Conservation (phyloP, 2,329 filamentous ascomycete genomes). For the Curvularia verruculosa region DNA sequence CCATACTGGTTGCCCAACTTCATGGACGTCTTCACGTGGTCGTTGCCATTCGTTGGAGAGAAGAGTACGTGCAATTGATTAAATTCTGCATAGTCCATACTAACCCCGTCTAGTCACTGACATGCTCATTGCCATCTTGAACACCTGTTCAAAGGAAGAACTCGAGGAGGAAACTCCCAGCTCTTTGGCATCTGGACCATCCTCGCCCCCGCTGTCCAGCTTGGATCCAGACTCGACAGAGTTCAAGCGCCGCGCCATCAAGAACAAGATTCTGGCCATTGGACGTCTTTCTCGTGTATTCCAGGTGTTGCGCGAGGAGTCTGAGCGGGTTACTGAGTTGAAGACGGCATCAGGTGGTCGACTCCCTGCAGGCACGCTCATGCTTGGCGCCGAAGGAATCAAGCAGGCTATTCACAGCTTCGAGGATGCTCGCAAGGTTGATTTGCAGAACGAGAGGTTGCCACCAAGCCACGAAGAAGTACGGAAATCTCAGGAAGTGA, state of each 20-base stretch:
- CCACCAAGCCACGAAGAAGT: constrained; percentile 95
- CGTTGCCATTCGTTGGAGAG: constrained; percentile 95
- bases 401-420: constrained; percentile 98
- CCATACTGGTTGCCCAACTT: constrained; percentile 99
- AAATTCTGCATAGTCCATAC: neutral
- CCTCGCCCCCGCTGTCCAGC: constrained; percentile 70
- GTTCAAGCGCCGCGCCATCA: constrained; percentile 94
- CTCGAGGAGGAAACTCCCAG: constrained; percentile 86
- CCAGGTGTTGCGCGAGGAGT: constrained; percentile 97
- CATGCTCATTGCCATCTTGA: constrained; percentile 98
- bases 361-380: constrained; percentile 91
- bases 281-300: constrained; percentile 96
- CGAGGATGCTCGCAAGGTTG: constrained; percentile 95
- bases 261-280: constrained; percentile 99
- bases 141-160: constrained; percentile 98
- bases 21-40: constrained; percentile 99
- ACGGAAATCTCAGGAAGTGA: constrained; percentile 78
- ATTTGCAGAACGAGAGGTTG: constrained; percentile 93
- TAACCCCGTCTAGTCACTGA: constrained; percentile 69
- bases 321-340: constrained; percentile 93
- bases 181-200: constrained; percentile 71
- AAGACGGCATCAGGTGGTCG: constrained; percentile 95
- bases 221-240: constrained; percentile 86
- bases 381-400: constrained; percentile 97
- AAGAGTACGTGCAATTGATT: constrained; percentile 61